Percentiles rank a stretch among this genome's conserved stretches.
Conservation (phyloP, 2,329 filamentous ascomycete genomes). For the Microcera coccophila region DNA sequence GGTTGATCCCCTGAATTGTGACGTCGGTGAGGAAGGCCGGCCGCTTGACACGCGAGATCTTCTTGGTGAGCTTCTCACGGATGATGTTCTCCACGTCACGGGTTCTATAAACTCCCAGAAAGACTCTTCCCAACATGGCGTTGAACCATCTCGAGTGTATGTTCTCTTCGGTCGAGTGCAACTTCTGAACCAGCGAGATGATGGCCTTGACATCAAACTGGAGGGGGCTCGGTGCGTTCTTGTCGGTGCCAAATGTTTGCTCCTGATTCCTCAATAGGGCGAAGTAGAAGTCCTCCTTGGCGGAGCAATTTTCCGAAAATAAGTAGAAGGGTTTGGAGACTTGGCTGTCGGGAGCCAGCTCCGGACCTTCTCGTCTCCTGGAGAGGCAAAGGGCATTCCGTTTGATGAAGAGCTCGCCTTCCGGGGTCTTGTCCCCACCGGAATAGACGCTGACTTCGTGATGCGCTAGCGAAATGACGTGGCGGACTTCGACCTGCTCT, state of each 20-base stretch:
- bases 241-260: slow-evolving; percentile 54
- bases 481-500: slow-evolving; percentile 90
- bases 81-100: slow-evolving; percentile 75
- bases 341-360: slow-evolving; percentile 52
- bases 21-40: slow-evolving; percentile 86
- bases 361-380: slow-evolving; percentile 55
- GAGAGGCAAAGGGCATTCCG: slow-evolving; percentile 80
- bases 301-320: slow-evolving; percentile 91
- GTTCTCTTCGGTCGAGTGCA: slow-evolving; percentile 90
- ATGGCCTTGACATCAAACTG: slow-evolving; percentile 82
- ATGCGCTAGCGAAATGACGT: slow-evolving; percentile 89
- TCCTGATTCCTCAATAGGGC: slow-evolving; percentile 82
- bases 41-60: slow-evolving; percentile 89
- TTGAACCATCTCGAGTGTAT: slow-evolving; percentile 91
- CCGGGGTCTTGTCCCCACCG: slow-evolving; percentile 71
- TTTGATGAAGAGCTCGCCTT: slow-evolving; percentile 95
- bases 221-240: slow-evolving; percentile 62
- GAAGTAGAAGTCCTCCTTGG: slow-evolving; percentile 98
- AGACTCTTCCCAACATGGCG: slow-evolving; percentile 81
- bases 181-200: slow-evolving; percentile 79
- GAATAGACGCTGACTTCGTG: slow-evolving; percentile 83
- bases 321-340: slow-evolving; percentile 82
- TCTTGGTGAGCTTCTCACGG: slow-evolving; percentile 85
- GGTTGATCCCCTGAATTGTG: slow-evolving; percentile 75
- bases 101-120: slow-evolving; percentile 84